Conservation (phyloP, 2,329 filamentous ascomycete species). For the Aspergillus neotritici region DNA sequence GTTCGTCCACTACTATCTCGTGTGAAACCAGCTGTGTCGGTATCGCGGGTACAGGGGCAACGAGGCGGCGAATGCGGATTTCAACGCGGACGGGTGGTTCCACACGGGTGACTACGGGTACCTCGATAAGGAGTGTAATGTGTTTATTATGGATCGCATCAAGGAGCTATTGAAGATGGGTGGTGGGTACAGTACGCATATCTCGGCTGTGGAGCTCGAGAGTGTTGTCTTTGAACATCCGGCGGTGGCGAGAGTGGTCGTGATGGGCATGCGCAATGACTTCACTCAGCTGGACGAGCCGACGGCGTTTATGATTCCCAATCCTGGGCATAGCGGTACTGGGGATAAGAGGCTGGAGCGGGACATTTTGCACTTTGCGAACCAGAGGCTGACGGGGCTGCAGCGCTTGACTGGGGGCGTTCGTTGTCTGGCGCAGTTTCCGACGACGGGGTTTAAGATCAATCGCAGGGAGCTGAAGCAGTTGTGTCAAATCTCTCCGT, state of each 20-base stretch:
- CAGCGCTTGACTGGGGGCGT: conserved; percentile 11
- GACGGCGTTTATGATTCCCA: conserved; percentile 14
- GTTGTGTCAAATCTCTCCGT: neutral
- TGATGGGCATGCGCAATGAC: conserved; percentile 25
- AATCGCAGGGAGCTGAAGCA: conserved; percentile 3
- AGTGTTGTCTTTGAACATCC: conserved; percentile 27
- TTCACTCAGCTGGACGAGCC: conserved; percentile 11
- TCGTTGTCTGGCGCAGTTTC: conserved; percentile 9
- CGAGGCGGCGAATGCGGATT: conserved; percentile 13
- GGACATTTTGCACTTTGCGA: conserved; percentile 8
- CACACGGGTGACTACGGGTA: conserved; percentile 20
- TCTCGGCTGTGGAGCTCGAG: conserved; percentile 30
- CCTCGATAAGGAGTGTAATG: conserved; percentile 18
- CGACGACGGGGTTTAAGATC: conserved; percentile 12
- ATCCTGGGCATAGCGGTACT: conserved; percentile 4
- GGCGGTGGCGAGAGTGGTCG: conserved; percentile 26
- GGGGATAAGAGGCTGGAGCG: neutral
- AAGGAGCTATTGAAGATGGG: conserved; percentile 34
- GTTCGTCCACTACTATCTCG: neutral
- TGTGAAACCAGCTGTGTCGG: conserved; percentile 15
- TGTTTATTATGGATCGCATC: conserved; percentile 18
- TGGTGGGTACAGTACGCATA: conserved; percentile 32
- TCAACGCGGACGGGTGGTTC: conserved; percentile 20
- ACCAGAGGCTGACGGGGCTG: conserved; percentile 8
- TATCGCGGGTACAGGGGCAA: conserved; percentile 19